These are phyloP conservation scores for Linnemannia zychae DNA, from an alignment of 192 early-diverging fungal genomes.

Conservation along the genomic window DNA sequence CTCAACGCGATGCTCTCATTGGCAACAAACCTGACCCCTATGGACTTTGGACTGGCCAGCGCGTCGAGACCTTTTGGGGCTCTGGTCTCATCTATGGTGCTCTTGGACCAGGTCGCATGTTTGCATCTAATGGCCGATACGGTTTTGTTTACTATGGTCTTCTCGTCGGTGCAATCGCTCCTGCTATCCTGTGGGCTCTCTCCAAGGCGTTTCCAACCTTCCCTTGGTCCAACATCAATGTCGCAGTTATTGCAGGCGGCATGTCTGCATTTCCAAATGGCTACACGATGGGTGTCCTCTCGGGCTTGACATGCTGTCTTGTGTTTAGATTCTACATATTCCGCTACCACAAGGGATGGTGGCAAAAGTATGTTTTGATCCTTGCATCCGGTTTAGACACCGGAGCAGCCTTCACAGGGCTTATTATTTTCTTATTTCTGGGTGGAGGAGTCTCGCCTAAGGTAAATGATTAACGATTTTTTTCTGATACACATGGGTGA, in stretches of 20 bases:
- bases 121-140: conserved; percentile 55
- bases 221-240: conserved; percentile 58
- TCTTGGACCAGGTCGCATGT: conserved; percentile 76
- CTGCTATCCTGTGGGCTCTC: conserved; percentile 66
- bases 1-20: conserved; percentile 28
- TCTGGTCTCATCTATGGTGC: conserved; percentile 81
- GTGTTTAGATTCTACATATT: conserved; percentile 66
- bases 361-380: conserved; percentile 75
- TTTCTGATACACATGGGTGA: neutral
- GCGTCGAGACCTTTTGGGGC: conserved; percentile 66
- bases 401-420: conserved; percentile 62
- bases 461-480: neutral
- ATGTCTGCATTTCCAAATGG: conserved; percentile 64
- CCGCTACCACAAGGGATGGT: conserved; percentile 65
- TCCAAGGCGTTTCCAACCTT: conserved; percentile 63
- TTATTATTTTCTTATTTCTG: conserved; percentile 63
- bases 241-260: conserved; percentile 63
- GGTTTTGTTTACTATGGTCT: conserved; percentile 54
- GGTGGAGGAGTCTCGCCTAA: conserved; percentile 53
- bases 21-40: conserved; percentile 53
- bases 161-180: conserved; percentile 65
- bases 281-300: conserved; percentile 41
- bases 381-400: conserved; percentile 70
- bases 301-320: conserved; percentile 35
- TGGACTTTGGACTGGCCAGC: conserved; percentile 64